Conservation (phyloP, 2,329 filamentous ascomycete genomes). For the Venturia pyrina region DNA sequence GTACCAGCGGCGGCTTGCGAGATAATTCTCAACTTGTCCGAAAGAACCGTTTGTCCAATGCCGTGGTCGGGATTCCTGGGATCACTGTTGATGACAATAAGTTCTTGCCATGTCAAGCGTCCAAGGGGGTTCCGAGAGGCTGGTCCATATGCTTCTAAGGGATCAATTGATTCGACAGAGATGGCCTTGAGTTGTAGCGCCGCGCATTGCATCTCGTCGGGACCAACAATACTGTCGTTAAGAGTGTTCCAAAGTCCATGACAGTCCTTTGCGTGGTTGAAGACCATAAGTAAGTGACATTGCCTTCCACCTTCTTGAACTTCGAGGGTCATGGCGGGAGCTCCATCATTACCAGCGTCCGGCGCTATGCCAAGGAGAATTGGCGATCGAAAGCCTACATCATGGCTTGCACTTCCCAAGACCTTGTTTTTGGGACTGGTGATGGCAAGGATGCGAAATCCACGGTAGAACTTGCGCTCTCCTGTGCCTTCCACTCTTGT, state of each 20-base stretch:
- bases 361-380: constrained; percentile 54
- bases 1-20: constrained; percentile 67
- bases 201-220: constrained; percentile 8
- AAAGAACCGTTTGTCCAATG: constrained; percentile 58
- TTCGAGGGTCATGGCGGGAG: constrained; percentile 60
- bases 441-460: constrained; percentile 68
- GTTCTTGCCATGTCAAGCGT: constrained; percentile 52
- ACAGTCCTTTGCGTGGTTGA: constrained; percentile 62
- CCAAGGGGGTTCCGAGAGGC: constrained; percentile 30
- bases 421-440: constrained; percentile 70
- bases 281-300: constrained; percentile 67
- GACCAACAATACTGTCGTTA: constrained; percentile 46
- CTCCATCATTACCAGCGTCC: constrained; percentile 33
- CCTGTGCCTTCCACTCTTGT: constrained; percentile 64
- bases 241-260: constrained; percentile 62
- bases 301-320: constrained; percentile 56
- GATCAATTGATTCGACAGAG: constrained; percentile 49
- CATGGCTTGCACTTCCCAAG: constrained; percentile 65
- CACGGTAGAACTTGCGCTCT: constrained; percentile 62
- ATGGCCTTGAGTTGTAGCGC: constrained; percentile 40
- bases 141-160: constrained; percentile 33
- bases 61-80: constrained; percentile 45
- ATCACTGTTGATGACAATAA: constrained; percentile 63
- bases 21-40: constrained; percentile 65
- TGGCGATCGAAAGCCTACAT: constrained; percentile 53